Evolutionary conservation across 805 yeast species (phyloP), one percentile per base, ranked within the genome.

Genomic region (Saccharomycopsis sp.): DNA sequence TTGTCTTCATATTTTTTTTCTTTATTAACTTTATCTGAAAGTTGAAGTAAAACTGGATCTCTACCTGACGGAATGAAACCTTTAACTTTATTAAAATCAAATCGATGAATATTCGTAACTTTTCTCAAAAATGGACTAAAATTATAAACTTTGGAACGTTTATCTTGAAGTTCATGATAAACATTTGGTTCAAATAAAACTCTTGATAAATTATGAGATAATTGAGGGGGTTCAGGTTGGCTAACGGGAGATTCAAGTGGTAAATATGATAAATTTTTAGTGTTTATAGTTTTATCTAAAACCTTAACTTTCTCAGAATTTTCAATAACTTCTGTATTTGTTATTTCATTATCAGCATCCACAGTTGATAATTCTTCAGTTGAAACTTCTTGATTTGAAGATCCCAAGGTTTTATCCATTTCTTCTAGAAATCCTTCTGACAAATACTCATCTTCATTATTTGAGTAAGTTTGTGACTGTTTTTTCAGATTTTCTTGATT

Each of bases 151-250:
- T 77, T 66, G 0, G 94, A 74, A 44, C 96, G 66, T 15, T 87
- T 79, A 58, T 88, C 96, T 52, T 74, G 76, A 25, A 83, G 57
- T 45, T 71, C 78, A 50, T 87, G 95, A 2, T 84, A 79, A 0
- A 71, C 94, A 56, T 54, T 41, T 0, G 95, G 95, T 23, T 80
- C 76, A 55, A 81, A 84, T 10, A 89, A 59, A 0, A 81, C 87
- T 31, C 81, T 62, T 28, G 81, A 79, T 15, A 92, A 66, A 37
- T 70, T 71, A 51, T 82, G 86, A 8, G 76, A 70, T 29, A 89
- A 59, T 14, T 49, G 53, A 0, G 95, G 88, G 1, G 37, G 30
- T 14, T 28, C 33, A 5, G 35, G 30, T 29, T 41, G 40, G 12
- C 26, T n/a, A 10, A 25, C 26, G 13, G 36, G 34, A 12, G 47